Base-by-base conservation (phyloP, 768 basidiomycete genomes). In the Sutorius australiensis region DNA sequence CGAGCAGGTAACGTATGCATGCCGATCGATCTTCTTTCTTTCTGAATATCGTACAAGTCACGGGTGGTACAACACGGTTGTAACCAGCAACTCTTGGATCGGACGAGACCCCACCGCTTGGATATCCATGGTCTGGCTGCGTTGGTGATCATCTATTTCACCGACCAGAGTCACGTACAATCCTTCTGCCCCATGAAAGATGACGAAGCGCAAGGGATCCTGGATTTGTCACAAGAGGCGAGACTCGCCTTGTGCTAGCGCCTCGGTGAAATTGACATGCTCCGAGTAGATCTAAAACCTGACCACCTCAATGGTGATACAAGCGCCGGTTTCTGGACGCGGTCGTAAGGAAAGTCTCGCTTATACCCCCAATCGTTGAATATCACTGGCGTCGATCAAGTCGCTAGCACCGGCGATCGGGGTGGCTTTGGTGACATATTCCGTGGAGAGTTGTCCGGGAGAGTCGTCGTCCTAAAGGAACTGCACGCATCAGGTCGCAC, bases 351-450 rank as follows among this genome's bases (percentile, higher is more conserved):
- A 36, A 61, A 62, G 53, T 63, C 71, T 11, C 55, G 62, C 33
- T 51, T 59, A 13, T 67, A 67, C 30, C 72, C 71, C 19, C 55
- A 12, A 51, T 58, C 58, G n/a, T 52, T 72, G 30, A 56, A 54
- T 21, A 63, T 69, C 40, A 48, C 33, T 1, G 58, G 56, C 6
- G 60, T 58, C 6, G 57, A 59, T 6, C 44, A 58, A 32, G 40
- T 55, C 6, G 17, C 24, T 19, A 37, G 41, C 16, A 61, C 65
- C 2, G 43, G 53, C 6, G 55, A 60, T 10, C 54, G 54, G 30
- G 72, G 72, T 33, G 66, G 65, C 3, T 75, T 67, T 52, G 72
- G 71, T 34, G 60, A 66, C 43, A 67, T 72, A 47, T 71, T 61
- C 46, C 61, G 63, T 28, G 71, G 71, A 13, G 49, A 38, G 27